Base-by-base conservation (phyloP, 352 stramenopile species). In the Elongisporangium prolatum region DNA sequence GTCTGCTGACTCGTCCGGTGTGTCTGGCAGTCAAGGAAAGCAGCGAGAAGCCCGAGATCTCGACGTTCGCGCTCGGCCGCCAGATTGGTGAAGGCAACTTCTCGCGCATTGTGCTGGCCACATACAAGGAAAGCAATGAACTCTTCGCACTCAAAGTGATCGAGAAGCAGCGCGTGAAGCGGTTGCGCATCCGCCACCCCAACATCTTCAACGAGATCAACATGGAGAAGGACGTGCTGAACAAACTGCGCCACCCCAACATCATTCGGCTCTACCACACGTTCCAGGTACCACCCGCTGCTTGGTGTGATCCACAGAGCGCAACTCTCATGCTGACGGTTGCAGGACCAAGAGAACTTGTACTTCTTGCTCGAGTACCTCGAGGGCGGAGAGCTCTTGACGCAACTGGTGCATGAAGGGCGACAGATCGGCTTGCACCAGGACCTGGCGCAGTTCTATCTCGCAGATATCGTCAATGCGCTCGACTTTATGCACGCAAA, bases 161-260 rank as follows among this genome's bases (percentile, higher is more conserved):
- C 61, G 88, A 97, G 61, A 97, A 96, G 68, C 71, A 88, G 62
- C 81, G 86, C 57, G 82, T 96, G 40, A 92, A 93, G 59, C 77
- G 87, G 4, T 69, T 97, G 53, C 85, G 85, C 61, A 69, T 92
- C 44, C 91, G 97, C 59, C 97, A 99, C 75, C 90, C 91, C 44
- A 99, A 99, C 69, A 96, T 99, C 11, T 96, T 97, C 71, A 99
- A 99, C 74, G 97, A 99, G 77, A 98, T 99, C 65, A 80, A 95
- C 51, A 99, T 99, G 96, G 97, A 99, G 78, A 95, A 97, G 68
- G 75, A 97, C 20, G 91, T 98, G 61, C 86, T 97, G 24, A 96
- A 93, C 64, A 74, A 68, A 53, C 73, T 96, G 54, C 72, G 71
- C 50, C 94, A 98, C 63, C 82, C 92, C 10, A 96, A 96, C 68